Conservation (phyloP, 2,329 filamentous ascomycete species). For the Stachybotrys chlorohalonatus region DNA sequence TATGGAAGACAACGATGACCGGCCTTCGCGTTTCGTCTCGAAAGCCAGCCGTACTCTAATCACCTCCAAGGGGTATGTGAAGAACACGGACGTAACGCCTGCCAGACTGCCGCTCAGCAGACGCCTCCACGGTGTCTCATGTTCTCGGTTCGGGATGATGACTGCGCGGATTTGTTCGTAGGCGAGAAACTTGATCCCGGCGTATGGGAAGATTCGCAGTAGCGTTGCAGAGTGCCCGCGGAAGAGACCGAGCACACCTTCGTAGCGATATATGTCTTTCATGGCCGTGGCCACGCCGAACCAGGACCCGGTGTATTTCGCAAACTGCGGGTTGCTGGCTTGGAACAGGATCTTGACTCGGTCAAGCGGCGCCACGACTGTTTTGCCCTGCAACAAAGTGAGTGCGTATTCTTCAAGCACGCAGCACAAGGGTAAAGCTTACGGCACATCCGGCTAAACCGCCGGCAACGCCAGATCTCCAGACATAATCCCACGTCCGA, state of each 20-base stretch:
- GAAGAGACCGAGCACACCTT: slow-evolving; percentile 72
- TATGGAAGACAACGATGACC: slow-evolving; percentile 64
- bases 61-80: slow-evolving; percentile 91
- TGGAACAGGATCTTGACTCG: slow-evolving; percentile 99
- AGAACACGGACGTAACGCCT: slow-evolving; percentile 86
- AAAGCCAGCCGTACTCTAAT: slow-evolving; percentile 89
- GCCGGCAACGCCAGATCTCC: slow-evolving; percentile 77
- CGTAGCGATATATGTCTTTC: slow-evolving; percentile 67
- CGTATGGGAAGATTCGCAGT: slow-evolving; percentile 92
- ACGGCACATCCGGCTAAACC: slow-evolving; percentile 89
- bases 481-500: slow-evolving; percentile 72
- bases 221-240: slow-evolving; percentile 92
- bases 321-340: slow-evolving; percentile 85
- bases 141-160: slow-evolving; percentile 59
- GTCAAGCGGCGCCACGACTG: slow-evolving; percentile 88
- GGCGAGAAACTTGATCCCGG: slow-evolving; percentile 93
- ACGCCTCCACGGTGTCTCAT: slow-evolving; percentile 75
- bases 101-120: slow-evolving; percentile 66
- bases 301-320: slow-evolving; percentile 88
- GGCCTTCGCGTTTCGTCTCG: slow-evolving; percentile 70
- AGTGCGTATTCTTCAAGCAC: neutral
- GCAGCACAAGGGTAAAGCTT: slow-evolving; percentile 26
- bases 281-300: slow-evolving; percentile 75
- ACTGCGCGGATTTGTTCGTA: slow-evolving; percentile 89
- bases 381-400: slow-evolving; percentile 63